phyloP scores from a whole-genome alignment of 2,329 filamentous ascomycete genomes.

The Cyphellophora attinorum region DNA sequence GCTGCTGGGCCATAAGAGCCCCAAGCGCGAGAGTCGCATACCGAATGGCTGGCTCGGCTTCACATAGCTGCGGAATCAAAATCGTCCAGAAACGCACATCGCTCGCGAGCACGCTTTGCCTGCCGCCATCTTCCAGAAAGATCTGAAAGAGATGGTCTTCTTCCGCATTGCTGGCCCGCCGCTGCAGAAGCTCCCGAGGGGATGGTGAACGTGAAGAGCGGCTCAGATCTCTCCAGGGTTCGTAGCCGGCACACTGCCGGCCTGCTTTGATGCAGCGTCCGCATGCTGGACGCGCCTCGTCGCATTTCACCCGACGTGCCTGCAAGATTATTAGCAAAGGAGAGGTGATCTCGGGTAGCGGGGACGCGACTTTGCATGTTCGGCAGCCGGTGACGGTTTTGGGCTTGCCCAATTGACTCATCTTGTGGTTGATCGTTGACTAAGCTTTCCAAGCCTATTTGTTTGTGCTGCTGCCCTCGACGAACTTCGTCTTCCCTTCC shows the following conservation, averaged over 20 bases:
- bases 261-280: constrained; percentile 49
- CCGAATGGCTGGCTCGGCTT: constrained; percentile 5
- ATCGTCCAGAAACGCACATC: constrained; percentile 8
- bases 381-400: not conserved
- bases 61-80: constrained; percentile 6
- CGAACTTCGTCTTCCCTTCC: too few species aligned
- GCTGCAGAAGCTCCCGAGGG: not conserved
- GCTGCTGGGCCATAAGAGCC: not conserved
- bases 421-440: too few species aligned
- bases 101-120: constrained; percentile 1
- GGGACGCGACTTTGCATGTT: not conserved
- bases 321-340: not conserved
- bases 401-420: constrained; percentile 1
- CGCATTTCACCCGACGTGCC: constrained; percentile 8
- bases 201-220: not conserved
- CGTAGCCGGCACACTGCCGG: constrained; percentile 51
- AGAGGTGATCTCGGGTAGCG: not conserved
- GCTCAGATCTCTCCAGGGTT: not conserved
- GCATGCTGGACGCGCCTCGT: constrained; percentile 22
- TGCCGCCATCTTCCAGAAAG: constrained; percentile 1
- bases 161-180: not conserved
- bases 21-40: constrained; percentile 6
- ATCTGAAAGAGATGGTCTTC: constrained; percentile 2
- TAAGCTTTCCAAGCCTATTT: too few species aligned
- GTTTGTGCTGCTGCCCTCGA: too few species aligned